Conservation (phyloP, 129 eudicot species). For the Ambrosia artemisiifolia region DNA sequence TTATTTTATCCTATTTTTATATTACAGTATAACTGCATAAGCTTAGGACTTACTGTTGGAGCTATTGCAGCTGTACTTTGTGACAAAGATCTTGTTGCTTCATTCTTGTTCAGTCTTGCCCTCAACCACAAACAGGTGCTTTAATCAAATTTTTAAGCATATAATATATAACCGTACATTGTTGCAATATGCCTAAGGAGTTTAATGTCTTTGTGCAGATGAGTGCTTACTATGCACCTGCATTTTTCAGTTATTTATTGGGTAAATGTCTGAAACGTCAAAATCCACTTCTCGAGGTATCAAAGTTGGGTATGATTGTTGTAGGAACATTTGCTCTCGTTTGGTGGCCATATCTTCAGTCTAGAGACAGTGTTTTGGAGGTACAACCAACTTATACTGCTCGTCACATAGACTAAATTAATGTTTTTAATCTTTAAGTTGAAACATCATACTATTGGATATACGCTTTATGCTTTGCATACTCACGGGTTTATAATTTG, state of each 20-base stretch:
- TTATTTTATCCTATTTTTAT: background rate
- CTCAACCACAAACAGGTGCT: slow-evolving; percentile 86
- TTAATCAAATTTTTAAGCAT: background rate
- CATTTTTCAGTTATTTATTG: slow-evolving; percentile 76
- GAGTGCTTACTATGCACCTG: slow-evolving; percentile 98
- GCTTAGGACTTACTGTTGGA: slow-evolving; percentile 79
- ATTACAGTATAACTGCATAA: slow-evolving; percentile 81
- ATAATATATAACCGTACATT: background rate
- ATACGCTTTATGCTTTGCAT: slow-evolving; percentile 2
- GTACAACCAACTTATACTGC: slow-evolving; percentile 29
- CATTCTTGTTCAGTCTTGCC: slow-evolving; percentile 64
- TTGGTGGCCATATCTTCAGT: slow-evolving; percentile 93
- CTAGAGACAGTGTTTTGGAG: slow-evolving; percentile 60
- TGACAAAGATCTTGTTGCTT: slow-evolving; percentile 59
- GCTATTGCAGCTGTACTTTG: slow-evolving; percentile 44
- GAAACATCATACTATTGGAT: background rate
- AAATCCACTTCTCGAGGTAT: slow-evolving; percentile 66
- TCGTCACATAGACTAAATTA: background rate
- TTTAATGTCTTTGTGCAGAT: slow-evolving; percentile 51
- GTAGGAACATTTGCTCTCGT: slow-evolving; percentile 71
- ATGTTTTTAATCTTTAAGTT: background rate
- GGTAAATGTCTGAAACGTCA: slow-evolving; percentile 73
- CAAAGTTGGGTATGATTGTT: slow-evolving; percentile 76
- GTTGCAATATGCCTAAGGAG: background rate
- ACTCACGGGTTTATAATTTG: background rate